Evolutionary conservation across 2,329 filamentous ascomycete species (phyloP), one percentile per base, ranked within the genome.

Genomic region (Pseudocercospora eumusae): DNA sequence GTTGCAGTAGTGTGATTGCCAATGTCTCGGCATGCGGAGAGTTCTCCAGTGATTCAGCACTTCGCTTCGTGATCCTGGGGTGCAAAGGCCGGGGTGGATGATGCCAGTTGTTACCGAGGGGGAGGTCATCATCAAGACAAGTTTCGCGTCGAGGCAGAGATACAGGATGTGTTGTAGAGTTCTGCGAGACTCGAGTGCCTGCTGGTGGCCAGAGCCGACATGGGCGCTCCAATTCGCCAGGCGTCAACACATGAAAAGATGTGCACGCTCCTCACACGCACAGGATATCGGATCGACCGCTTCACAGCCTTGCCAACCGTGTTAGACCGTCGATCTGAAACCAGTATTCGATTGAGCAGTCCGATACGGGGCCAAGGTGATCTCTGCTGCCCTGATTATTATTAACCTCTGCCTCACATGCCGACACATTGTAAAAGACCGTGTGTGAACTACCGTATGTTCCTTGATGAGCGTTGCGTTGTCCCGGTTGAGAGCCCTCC

Each of bases 231-330:
- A 27, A 27, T 7, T 27, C 25, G 25, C 25, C 25, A 27, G 7
- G 25, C 25, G 25, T 27, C 25, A 7, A 27, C 3, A 27, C 3
- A 27, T 27, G 25, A 27, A 3, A 7, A 27, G 7, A 7, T 27
- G 25, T 7, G 25, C 25, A 27, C 3, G 25, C 25, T 27, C 7
- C 25, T 3, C n/a, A n/a, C n/a, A 27, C 25, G 25, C 25, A 7
- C 76, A 96, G 36, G 36, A 42, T 42, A 18, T 42, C 36, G 36
- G 11, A 42, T 4, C 36, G 36, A 42, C 36, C 36, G 36, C 4
- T 4, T 13, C 36, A 42, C 25, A 27, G 25, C 25, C 25, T 27
- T 27, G 7, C 7, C 3, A 27, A 3, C 25, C 25, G 25, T 27
- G 25, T 27, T 7, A 27, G 25, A 27, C 25, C 7, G 25, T 3